Conservation (phyloP, 164 flowering plant genomes). For the Aristolochia fimbriata region DNA sequence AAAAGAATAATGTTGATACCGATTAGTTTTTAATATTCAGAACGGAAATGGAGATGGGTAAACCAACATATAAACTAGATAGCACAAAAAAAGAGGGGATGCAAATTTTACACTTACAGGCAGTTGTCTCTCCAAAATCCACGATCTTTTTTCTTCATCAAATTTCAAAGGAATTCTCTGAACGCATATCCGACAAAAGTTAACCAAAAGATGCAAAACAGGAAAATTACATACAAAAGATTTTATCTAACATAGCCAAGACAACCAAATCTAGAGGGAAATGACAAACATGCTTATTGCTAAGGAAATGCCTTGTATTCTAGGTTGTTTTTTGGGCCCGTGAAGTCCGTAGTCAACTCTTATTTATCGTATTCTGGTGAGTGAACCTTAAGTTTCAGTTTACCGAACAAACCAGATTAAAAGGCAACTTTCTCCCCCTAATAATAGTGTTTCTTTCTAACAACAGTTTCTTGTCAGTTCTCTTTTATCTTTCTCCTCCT, state of each 20-base stretch:
- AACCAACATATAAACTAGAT: background rate
- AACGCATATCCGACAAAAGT: background rate
- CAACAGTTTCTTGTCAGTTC: too few relatives aligned
- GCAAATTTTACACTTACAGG: conserved; percentile 38
- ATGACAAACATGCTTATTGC: background rate
- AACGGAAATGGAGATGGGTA: too few relatives aligned
- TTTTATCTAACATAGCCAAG: background rate
- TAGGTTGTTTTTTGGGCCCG: background rate
- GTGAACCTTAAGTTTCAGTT: too few relatives aligned
- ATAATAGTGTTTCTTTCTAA: too few relatives aligned
- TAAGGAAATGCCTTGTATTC: too few relatives aligned
- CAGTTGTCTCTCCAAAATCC: conserved; percentile 71
- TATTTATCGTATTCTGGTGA: background rate
- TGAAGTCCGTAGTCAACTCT: background rate
- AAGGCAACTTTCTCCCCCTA: too few relatives aligned
- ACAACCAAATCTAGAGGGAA: background rate
- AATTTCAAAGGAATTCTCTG: conserved; percentile 60
- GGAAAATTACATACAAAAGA: background rate
- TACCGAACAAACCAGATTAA: too few relatives aligned
- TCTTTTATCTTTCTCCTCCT: too few relatives aligned
- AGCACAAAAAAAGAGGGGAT: background rate
- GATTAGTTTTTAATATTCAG: too few relatives aligned
- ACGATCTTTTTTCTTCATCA: conserved; percentile 37
- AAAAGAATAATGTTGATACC: too few relatives aligned
- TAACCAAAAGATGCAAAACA: background rate